Evolutionary conservation across 2,329 filamentous ascomycete genomes (phyloP).

Genomic region (Aspergillus proliferans): DNA sequence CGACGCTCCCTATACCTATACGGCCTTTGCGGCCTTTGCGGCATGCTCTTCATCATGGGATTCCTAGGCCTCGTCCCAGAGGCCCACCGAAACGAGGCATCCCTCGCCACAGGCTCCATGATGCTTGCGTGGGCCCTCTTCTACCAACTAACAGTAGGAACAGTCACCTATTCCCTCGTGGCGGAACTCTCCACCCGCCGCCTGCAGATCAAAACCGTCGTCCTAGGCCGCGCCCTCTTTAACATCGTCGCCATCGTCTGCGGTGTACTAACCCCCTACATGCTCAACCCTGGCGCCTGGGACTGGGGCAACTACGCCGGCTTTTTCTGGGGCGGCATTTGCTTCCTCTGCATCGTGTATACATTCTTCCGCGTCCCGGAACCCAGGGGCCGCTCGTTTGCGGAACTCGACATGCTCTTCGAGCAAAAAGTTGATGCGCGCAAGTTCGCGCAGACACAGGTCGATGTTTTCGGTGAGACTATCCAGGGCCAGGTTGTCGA

Average conservation of each 20-base stretch:
- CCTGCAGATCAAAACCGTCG: constrained; percentile 85
- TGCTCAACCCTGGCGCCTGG: constrained; percentile 84
- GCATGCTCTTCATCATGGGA: constrained; percentile 75
- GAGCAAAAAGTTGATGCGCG: constrained; percentile 65
- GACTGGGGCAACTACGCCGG: constrained; percentile 82
- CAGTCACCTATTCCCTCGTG: constrained; percentile 83
- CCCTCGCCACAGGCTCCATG: constrained; percentile 74
- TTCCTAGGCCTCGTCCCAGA: constrained; percentile 71
- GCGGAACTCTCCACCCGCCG: constrained; percentile 75
- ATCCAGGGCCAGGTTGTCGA: constrained; percentile 23
- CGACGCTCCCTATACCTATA: constrained; percentile 70
- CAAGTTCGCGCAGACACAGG: constrained; percentile 58
- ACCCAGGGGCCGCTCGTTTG: constrained; percentile 72
- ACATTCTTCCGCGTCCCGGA: constrained; percentile 77
- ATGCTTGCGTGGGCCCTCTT: constrained; percentile 77
- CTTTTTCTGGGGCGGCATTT: constrained; percentile 81
- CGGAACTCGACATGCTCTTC: constrained; percentile 79
- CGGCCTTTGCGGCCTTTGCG: constrained; percentile 65
- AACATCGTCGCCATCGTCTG: constrained; percentile 78
- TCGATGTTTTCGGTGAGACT: constrained; percentile 50
- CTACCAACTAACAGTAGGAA: constrained; percentile 83
- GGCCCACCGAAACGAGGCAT: constrained; percentile 52
- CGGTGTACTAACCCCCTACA: constrained; percentile 79
- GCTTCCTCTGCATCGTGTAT: constrained; percentile 74
- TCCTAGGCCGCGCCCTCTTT: constrained; percentile 73